Conservation (phyloP, 805 yeast genomes). For the Wickerhamomyces bisporus region DNA sequence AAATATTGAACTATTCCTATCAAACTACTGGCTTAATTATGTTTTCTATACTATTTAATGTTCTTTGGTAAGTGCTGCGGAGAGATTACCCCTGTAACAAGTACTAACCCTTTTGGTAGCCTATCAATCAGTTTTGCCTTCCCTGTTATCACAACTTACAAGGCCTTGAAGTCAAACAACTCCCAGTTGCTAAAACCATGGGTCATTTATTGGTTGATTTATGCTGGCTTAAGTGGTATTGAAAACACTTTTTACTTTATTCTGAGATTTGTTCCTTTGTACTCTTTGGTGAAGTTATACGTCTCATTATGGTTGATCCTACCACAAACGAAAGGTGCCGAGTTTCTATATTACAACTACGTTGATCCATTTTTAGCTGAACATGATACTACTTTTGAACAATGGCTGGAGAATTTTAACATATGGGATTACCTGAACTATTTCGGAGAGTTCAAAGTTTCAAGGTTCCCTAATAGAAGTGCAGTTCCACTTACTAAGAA, state of each 20-base stretch:
- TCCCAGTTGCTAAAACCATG: slow-evolving; percentile 34
- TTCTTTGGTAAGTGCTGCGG: slow-evolving; percentile 10
- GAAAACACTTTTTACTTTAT: slow-evolving; percentile 41
- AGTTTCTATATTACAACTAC: slow-evolving; percentile 31
- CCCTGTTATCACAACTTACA: slow-evolving; percentile 58
- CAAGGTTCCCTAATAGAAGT: neutral
- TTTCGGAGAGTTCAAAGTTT: slow-evolving; percentile 2
- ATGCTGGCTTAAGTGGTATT: slow-evolving; percentile 35
- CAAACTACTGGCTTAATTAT: slow-evolving; percentile 11
- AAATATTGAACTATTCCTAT: too few species aligned
- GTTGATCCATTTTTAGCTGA: slow-evolving; percentile 33
- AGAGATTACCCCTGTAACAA: too few species aligned
- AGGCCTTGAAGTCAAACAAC: slow-evolving; percentile 40
- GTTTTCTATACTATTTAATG: slow-evolving; percentile 28
- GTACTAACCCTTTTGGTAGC: slow-evolving; percentile 20
- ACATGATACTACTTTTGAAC: slow-evolving; percentile 32
- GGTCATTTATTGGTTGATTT: slow-evolving; percentile 65
- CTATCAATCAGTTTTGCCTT: slow-evolving; percentile 40
- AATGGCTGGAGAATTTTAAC: slow-evolving; percentile 8
- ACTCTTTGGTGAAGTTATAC: slow-evolving; percentile 40
- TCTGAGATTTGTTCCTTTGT: slow-evolving; percentile 50
- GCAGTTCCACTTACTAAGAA: too few species aligned
- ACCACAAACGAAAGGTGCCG: slow-evolving; percentile 44
- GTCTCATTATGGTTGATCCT: slow-evolving; percentile 58
- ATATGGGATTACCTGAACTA: neutral